Percentiles rank a stretch among this genome's conserved stretches.
These are phyloP conservation scores for Gynostemma pentaphyllum DNA, from an alignment of 306 rosid species.

Conservation along the genomic window DNA sequence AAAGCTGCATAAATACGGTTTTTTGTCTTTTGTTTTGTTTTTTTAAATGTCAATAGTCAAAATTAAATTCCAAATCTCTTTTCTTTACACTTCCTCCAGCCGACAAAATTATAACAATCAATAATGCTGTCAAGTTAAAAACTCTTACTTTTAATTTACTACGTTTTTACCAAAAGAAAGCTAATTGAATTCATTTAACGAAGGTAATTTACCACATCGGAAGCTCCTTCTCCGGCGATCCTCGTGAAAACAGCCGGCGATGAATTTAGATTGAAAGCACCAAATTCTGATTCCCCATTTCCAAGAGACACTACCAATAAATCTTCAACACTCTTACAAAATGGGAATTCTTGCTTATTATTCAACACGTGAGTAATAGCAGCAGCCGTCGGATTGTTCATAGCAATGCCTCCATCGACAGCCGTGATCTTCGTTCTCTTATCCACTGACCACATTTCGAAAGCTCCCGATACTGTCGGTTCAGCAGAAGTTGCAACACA, in stretches of 20 bases:
- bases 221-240: conserved; percentile 84
- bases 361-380: conserved; percentile 88
- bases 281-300: conserved; percentile 63
- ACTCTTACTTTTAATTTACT: neutral
- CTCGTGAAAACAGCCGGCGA: conserved; percentile 37
- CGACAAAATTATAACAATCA: conserved; percentile 1
- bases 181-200: too few relatives aligned
- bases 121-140: neutral
- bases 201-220: conserved; percentile 62
- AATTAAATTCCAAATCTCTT: conserved; percentile 7
- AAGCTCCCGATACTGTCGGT: conserved; percentile 24
- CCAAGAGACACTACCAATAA: conserved; percentile 72
- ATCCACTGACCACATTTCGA: conserved; percentile 48
- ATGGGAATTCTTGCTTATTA: conserved; percentile 84
- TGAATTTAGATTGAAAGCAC: conserved; percentile 18
- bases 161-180: neutral
- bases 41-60: neutral
- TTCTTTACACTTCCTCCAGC: neutral
- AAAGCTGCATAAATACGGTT: conserved; percentile 1
- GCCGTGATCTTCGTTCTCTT: conserved; percentile 58
- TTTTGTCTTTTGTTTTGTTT: neutral
- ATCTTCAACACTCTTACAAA: conserved; percentile 65
- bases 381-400: conserved; percentile 86
- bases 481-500: conserved; percentile 59
- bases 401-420: conserved; percentile 69